A percentile compares a stretch with the other conserved stretches of the same genome.
Conservation (phyloP, 2,329 filamentous ascomycete species). For the Clarireedia sp. region DNA sequence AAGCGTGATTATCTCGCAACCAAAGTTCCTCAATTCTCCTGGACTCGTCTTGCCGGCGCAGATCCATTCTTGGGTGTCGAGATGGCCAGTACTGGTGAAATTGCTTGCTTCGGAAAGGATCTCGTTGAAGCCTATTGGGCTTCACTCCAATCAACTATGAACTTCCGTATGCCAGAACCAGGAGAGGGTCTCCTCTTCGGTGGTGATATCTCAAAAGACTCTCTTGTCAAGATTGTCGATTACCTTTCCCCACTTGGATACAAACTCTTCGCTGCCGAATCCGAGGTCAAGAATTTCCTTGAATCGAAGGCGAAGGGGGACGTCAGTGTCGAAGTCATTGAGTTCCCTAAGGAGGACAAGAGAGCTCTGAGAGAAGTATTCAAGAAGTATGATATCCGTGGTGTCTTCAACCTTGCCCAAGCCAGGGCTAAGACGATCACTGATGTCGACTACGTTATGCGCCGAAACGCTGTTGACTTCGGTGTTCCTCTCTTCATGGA, state of each 20-base stretch:
- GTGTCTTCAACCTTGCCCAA: conserved; percentile 90
- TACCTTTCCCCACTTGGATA: conserved; percentile 85
- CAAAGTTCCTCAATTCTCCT: conserved; percentile 98
- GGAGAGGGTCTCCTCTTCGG: conserved; percentile 94
- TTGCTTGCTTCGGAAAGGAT: conserved; percentile 96
- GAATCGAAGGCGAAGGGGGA: conserved; percentile 62
- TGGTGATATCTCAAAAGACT: conserved; percentile 64
- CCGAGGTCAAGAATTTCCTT: conserved; percentile 74
- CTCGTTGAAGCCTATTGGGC: conserved; percentile 97
- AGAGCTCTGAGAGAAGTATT: conserved; percentile 89
- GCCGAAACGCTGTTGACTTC: conserved; percentile 96
- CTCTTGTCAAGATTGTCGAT: conserved; percentile 73
- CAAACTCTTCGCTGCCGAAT: conserved; percentile 82
- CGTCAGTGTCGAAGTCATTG: conserved; percentile 77
- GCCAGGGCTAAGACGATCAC: conserved; percentile 72
- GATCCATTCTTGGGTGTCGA: conserved; percentile 97
- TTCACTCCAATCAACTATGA: conserved; percentile 94
- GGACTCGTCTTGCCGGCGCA: conserved; percentile 93
- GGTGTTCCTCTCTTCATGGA: conserved; percentile 98
- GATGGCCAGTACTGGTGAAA: conserved; percentile 95
- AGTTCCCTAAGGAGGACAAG: conserved; percentile 96
- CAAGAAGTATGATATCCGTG: conserved; percentile 91
- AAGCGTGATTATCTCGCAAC: conserved; percentile 91
- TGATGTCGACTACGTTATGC: conserved; percentile 97
- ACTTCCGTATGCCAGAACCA: conserved; percentile 92